Conservation (phyloP, 2,329 filamentous ascomycete species). For the Xylariaceae sp. region DNA sequence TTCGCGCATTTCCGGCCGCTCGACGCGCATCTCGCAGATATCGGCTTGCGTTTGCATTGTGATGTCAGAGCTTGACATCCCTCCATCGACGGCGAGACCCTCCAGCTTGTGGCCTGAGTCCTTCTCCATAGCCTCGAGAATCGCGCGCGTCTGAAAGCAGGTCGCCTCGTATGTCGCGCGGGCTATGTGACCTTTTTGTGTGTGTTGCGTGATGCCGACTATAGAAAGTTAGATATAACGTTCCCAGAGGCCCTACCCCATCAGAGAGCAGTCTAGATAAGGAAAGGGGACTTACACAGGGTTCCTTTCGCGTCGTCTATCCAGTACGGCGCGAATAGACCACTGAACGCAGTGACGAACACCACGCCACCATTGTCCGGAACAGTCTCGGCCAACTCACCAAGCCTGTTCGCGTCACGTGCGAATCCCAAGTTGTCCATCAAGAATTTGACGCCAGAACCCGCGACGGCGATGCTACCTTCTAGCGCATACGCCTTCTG, state of each 20-base stretch:
- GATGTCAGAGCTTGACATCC: slow-evolving; percentile 86
- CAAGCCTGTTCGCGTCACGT: slow-evolving; percentile 56
- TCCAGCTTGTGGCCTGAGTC: slow-evolving; percentile 79
- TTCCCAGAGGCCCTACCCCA: not conserved
- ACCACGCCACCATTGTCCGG: slow-evolving; percentile 82
- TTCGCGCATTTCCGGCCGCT: slow-evolving; percentile 87
- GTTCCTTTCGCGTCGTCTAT: slow-evolving; percentile 92
- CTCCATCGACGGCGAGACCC: slow-evolving; percentile 83
- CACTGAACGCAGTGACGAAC: slow-evolving; percentile 89
- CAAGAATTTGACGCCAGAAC: slow-evolving; percentile 79
- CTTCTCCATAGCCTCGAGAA: slow-evolving; percentile 88
- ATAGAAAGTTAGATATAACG: slow-evolving; percentile 32
- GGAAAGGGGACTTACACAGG: slow-evolving; percentile 62
- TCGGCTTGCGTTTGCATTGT: slow-evolving; percentile 94
- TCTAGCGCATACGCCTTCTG: slow-evolving; percentile 77
- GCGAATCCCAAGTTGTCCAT: slow-evolving; percentile 70
- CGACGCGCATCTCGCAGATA: slow-evolving; percentile 80
- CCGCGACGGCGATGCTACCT: slow-evolving; percentile 83
- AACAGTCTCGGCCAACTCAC: slow-evolving; percentile 58
- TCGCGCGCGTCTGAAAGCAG: slow-evolving; percentile 91
- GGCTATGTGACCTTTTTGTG: slow-evolving; percentile 83
- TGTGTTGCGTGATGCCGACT: slow-evolving; percentile 86
- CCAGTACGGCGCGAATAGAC: slow-evolving; percentile 93
- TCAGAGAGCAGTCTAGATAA: not conserved
- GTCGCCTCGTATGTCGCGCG: slow-evolving; percentile 89